Conservation (phyloP, 192 early-diverging fungal genomes). For the Podila clonocystis region DNA sequence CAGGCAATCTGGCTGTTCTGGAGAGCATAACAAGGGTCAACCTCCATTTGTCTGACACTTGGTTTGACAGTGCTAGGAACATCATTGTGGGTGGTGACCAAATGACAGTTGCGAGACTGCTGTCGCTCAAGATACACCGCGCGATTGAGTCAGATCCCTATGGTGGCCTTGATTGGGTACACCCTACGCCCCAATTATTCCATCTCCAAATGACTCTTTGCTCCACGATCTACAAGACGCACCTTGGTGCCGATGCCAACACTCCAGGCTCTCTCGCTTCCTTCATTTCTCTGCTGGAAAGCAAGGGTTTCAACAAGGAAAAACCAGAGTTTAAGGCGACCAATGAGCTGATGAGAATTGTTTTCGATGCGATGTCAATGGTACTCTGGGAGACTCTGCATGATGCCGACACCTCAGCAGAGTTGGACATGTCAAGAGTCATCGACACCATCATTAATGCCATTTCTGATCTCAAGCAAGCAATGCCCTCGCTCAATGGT, state of each 20-base stretch:
- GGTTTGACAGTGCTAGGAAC: slow-evolving; percentile 10
- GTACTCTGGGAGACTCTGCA: slow-evolving; percentile 8
- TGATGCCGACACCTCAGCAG: slow-evolving; percentile 1
- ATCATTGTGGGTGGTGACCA: slow-evolving; percentile 18
- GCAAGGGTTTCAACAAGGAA: slow-evolving; percentile 21
- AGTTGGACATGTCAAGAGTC: slow-evolving; percentile 6
- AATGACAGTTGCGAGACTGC: slow-evolving; percentile 16
- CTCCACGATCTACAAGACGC: slow-evolving; percentile 8
- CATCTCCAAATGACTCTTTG: background rate
- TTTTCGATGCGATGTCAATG: slow-evolving; percentile 12
- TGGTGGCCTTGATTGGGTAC: slow-evolving; percentile 14
- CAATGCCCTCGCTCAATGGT: slow-evolving; percentile 10
- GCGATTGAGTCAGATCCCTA: slow-evolving; percentile 3
- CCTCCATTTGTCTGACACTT: slow-evolving; percentile 5
- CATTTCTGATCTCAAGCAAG: background rate
- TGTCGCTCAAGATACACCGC: slow-evolving; percentile 15
- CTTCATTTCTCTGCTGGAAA: background rate
- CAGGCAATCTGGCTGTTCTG: slow-evolving; percentile 16
- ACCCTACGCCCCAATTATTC: slow-evolving; percentile 8
- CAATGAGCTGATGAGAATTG: slow-evolving; percentile 13
- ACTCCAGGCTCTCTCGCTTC: slow-evolving; percentile 10
- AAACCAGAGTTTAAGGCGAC: slow-evolving; percentile 7
- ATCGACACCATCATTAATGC: slow-evolving; percentile 4
- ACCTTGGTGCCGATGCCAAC: slow-evolving; percentile 9
- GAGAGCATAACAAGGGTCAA: slow-evolving; percentile 10